phyloP scores from a whole-genome alignment of 2,329 filamentous ascomycete genomes.

The Aspergillus oerlinghausenensis region DNA sequence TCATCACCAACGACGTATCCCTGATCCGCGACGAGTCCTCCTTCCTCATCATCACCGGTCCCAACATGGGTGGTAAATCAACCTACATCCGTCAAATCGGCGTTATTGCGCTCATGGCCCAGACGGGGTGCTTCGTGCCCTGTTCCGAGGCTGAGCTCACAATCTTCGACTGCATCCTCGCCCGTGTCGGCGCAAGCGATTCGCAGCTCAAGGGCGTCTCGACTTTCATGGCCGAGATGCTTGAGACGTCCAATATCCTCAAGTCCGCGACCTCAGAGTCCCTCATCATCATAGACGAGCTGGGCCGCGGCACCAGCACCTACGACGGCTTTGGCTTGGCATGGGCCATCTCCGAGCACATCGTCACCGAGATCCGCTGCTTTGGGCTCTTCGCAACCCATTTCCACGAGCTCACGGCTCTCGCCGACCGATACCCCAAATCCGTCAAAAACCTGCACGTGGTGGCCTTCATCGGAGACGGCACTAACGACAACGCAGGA shows the following conservation, averaged over 20 bases:
- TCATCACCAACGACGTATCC: conserved; percentile 95
- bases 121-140: conserved; percentile 93
- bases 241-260: conserved; percentile 96
- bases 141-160: conserved; percentile 86
- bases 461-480: conserved; percentile 77
- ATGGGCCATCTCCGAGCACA: conserved; percentile 98
- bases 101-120: conserved; percentile 94
- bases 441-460: conserved; percentile 93
- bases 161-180: conserved; percentile 95
- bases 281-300: conserved; percentile 96
- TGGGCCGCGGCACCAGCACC: conserved; percentile 92
- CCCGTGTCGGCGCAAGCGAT: conserved; percentile 91
- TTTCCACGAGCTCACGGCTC: conserved; percentile 93
- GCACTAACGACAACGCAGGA: conserved; percentile 42
- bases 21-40: conserved; percentile 74
- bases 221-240: conserved; percentile 99
- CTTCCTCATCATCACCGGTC: conserved; percentile 94
- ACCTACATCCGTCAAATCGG: conserved; percentile 98
- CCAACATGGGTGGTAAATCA: conserved; percentile 98
- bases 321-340: conserved; percentile 99
- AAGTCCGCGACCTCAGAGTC: conserved; percentile 94
- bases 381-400: conserved; percentile 96
- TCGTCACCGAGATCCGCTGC: conserved; percentile 89
- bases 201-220: conserved; percentile 96
- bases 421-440: conserved; percentile 73